Percentiles rank a stretch among this genome's conserved stretches.
phyloP scores from a whole-genome alignment of 768 basidiomycete genomes.

The Coprinellus micaceus region DNA sequence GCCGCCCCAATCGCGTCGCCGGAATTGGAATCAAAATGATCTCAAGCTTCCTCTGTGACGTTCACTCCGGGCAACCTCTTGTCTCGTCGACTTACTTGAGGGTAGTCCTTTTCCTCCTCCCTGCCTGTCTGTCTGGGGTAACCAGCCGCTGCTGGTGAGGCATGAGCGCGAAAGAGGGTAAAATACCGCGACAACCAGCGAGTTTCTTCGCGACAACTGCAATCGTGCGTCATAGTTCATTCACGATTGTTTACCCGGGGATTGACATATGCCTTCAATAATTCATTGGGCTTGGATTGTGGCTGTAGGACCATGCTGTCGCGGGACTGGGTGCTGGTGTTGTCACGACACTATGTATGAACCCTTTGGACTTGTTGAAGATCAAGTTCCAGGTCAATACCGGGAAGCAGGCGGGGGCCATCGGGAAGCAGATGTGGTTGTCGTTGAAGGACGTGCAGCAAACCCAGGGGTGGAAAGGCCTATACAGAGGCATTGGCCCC shows the following conservation, averaged over 20 bases:
- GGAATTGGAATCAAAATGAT: too few relatives aligned
- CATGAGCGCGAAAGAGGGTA: neutral
- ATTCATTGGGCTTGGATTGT: neutral
- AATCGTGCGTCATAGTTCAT: conserved; percentile 30
- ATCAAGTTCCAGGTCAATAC: conserved; percentile 90
- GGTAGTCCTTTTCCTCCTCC: too few relatives aligned
- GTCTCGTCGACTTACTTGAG: too few relatives aligned
- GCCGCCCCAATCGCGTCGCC: too few relatives aligned
- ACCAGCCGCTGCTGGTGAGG: conserved; percentile 10
- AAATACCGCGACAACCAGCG: conserved; percentile 39
- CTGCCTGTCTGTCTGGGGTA: too few relatives aligned
- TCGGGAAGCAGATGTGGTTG: conserved; percentile 73
- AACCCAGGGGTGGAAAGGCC: conserved; percentile 73
- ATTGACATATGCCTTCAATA: neutral
- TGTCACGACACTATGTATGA: conserved; percentile 91
- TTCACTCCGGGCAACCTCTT: neutral
- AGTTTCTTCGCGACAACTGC: conserved; percentile 53
- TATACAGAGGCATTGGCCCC: conserved; percentile 86
- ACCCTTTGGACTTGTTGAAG: conserved; percentile 94
- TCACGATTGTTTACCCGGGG: neutral
- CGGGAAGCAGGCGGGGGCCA: conserved; percentile 50
- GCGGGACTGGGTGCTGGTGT: conserved; percentile 93
- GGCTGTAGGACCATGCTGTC: conserved; percentile 82
- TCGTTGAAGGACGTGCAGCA: conserved; percentile 71
- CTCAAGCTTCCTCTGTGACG: too few relatives aligned